A percentile compares a stretch with the other conserved stretches of the same genome.
These are phyloP conservation scores for Calonectria leucothoes DNA, from an alignment of 2,329 filamentous ascomycete species.

Conservation along the genomic window DNA sequence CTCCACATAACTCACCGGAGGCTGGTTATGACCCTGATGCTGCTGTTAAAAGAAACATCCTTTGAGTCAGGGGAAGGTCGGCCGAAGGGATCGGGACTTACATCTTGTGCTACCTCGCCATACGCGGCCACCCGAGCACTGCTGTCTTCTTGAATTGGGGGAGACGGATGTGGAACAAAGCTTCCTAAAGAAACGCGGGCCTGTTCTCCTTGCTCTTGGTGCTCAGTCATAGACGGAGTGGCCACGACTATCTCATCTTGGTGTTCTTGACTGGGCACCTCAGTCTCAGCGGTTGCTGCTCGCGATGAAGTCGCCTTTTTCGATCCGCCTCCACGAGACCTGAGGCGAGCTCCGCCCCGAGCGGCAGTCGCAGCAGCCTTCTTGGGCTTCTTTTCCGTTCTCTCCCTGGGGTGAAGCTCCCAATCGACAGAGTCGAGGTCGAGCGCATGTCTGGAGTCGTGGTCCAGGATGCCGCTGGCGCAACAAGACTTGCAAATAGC, in stretches of 20 bases:
- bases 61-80: neutral
- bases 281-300: neutral
- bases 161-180: neutral
- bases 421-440: conserved; percentile 7
- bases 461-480: conserved; percentile 8
- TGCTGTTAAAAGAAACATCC: neutral
- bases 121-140: too few species aligned
- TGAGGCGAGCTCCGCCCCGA: neutral
- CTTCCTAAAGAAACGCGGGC: neutral
- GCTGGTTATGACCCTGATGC: neutral
- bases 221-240: neutral
- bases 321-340: neutral
- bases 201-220: neutral
- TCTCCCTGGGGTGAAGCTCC: conserved; percentile 13
- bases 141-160: neutral
- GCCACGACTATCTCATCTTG: neutral
- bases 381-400: neutral
- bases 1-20: neutral
- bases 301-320: neutral
- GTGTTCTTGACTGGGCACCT: neutral
- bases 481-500: conserved; percentile 20
- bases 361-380: neutral
- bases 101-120: neutral
- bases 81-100: neutral
- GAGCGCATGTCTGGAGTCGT: conserved; percentile 19